Conservation (phyloP, 108 stramenopile genomes). For the Chaetoceros muelleri region DNA sequence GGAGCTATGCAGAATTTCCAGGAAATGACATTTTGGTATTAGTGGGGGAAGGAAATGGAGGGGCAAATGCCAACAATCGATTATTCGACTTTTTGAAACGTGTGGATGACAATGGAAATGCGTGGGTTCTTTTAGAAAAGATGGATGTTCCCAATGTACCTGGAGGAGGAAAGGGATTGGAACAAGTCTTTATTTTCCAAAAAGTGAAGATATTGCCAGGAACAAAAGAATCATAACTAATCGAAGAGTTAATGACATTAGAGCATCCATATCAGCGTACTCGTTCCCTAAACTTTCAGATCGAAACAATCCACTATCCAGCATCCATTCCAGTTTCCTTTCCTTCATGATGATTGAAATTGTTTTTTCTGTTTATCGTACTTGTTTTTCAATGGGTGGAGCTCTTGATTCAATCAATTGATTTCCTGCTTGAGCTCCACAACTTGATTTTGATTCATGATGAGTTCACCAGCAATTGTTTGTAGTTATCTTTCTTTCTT, state of each 20-base stretch:
- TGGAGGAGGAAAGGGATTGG: slow-evolving; percentile 65
- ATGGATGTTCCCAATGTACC: slow-evolving; percentile 41
- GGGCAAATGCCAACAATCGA: slow-evolving; percentile 56
- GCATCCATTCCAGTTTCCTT: too few species aligned
- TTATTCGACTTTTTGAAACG: slow-evolving; percentile 50
- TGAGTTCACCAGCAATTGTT: background rate
- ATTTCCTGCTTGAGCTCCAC: background rate
- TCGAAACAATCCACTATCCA: too few species aligned
- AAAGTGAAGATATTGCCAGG: too few species aligned
- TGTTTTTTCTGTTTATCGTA: too few species aligned
- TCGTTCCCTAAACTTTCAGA: too few species aligned
- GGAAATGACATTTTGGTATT: slow-evolving; percentile 61
- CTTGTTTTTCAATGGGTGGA: too few species aligned
- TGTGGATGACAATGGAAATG: slow-evolving; percentile 28
- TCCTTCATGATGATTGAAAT: too few species aligned
- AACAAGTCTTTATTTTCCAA: slow-evolving; percentile 57
- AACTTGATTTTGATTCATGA: background rate
- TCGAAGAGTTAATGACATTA: too few species aligned
- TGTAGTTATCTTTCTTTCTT: background rate
- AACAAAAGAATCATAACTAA: too few species aligned
- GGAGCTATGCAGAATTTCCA: slow-evolving; percentile 27
- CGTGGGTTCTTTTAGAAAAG: slow-evolving; percentile 44
- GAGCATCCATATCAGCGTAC: too few species aligned
- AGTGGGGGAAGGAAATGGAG: slow-evolving; percentile 73
- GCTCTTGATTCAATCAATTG: background rate